phyloP scores from a whole-genome alignment of 768 basidiomycete genomes.

The Phaeotremella skinneri region DNA sequence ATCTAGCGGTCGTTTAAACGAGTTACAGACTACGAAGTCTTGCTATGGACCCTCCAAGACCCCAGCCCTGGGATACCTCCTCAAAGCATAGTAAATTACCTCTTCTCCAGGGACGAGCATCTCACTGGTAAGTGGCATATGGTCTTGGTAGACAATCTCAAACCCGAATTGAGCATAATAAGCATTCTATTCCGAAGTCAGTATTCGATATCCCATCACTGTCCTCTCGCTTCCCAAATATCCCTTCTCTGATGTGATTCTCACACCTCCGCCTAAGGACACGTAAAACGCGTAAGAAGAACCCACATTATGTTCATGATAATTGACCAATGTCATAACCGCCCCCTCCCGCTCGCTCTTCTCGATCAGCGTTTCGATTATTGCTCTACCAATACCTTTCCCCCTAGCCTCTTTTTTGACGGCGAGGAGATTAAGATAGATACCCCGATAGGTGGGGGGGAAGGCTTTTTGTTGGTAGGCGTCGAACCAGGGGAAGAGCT shows the following conservation, averaged over 20 bases:
- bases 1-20: no score
- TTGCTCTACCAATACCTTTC: not conserved
- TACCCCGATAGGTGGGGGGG: not conserved
- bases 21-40: no score
- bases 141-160: not conserved
- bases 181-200: no score
- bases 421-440: not conserved
- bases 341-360: not conserved
- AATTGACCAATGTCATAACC: not conserved
- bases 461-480: not conserved
- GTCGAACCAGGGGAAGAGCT: not conserved
- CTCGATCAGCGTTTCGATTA: not conserved
- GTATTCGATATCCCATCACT: no score
- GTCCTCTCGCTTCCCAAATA: no score
- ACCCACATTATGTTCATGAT: not conserved
- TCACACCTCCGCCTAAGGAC: not conserved
- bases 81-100: not conserved
- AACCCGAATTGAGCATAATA: not conserved
- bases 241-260: no score
- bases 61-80: not conserved
- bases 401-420: not conserved
- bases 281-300: not conserved
- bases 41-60: no score
- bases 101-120: not conserved
- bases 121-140: not conserved